Conservation (phyloP, 2,329 filamentous ascomycete genomes). For the Pyrenochaeta sp. region DNA sequence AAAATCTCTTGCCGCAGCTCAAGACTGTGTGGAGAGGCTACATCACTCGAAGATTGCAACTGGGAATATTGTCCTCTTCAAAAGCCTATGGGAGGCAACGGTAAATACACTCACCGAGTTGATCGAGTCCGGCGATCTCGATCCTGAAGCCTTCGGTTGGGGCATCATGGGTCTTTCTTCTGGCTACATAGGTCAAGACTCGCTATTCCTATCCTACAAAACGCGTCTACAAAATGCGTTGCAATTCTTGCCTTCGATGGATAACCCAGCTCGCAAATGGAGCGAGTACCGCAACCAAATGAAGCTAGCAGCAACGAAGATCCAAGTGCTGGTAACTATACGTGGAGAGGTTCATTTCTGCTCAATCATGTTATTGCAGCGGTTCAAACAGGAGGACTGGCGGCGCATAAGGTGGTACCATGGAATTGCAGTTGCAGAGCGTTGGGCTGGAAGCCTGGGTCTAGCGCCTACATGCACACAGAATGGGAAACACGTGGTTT, state of each 20-base stretch:
- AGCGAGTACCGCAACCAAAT: slow-evolving; percentile 1
- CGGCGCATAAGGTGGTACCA: slow-evolving; percentile 25
- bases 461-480: not conserved
- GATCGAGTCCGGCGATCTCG: slow-evolving; percentile 9
- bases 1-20: slow-evolving; percentile 24
- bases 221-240: slow-evolving; percentile 22
- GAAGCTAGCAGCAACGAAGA: not conserved
- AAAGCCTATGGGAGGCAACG: slow-evolving; percentile 18
- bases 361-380: slow-evolving; percentile 25
- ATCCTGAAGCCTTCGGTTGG: slow-evolving; percentile 28
- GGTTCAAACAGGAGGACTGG: slow-evolving; percentile 22
- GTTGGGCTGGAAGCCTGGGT: slow-evolving; percentile 18
- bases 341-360: slow-evolving; percentile 26
- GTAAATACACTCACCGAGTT: slow-evolving; percentile 19
- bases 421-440: slow-evolving; percentile 23
- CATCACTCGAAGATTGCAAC: no score
- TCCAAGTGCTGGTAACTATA: slow-evolving; percentile 9
- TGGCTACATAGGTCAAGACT: no score
- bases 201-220: slow-evolving; percentile 17
- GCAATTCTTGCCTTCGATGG: slow-evolving; percentile 11
- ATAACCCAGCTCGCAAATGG: not conserved
- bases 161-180: slow-evolving; percentile 24
- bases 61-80: slow-evolving; percentile 27
- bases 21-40: slow-evolving; percentile 25
- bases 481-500: not conserved